Base-by-base conservation (phyloP, 1,139 yeast species). In the Pneumocystis carinii region DNA sequence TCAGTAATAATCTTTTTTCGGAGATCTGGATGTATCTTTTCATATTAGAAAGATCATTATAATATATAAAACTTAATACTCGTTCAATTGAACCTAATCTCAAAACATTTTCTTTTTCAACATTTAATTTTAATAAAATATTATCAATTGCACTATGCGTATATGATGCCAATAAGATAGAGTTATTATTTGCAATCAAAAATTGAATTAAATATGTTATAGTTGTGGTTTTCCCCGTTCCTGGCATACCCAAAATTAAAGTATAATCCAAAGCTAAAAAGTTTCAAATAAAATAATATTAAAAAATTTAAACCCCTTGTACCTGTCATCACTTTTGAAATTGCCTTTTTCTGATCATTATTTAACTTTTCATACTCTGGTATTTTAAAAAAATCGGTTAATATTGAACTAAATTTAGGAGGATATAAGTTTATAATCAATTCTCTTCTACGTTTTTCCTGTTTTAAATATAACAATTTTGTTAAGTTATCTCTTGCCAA, bases 141-240 rank as follows among this genome's bases (percentile, higher is more conserved):
- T 92, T 92, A 71, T 92, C 98, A 7, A 94, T 97, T 0, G 98
- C 97, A 0, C 97, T 87, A 72, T 92, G 95, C 0, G 99, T 92
- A 71, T 88, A 90, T 0, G 96, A 87, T 0, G 97, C 82, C 61
- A 94, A 75, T 58, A 92, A 75, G 0, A 92, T 86, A 0, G 87
- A 77, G 69, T 87, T 86, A 1, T 83, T 83, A 48, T 79, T 79
- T 0, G 74, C 73, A 0, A 85, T 86, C 42, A 92, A 74, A 55
- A 80, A 75, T 65, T 80, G 78, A 59, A 90, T 85, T 17, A 92
- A 72, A 60, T 85, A 84, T 0, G 95, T 88, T 65, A 92, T 88
- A 0, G 90, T 86, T 0, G 97, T 90, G 0, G 98, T 92, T 71
- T 94, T 92, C 17, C 99, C 99, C 0, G 98, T 92, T 1, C 99